These are phyloP conservation scores for Globisporangium nagaii DNA, from an alignment of 352 stramenopile species.

Conservation along the genomic window DNA sequence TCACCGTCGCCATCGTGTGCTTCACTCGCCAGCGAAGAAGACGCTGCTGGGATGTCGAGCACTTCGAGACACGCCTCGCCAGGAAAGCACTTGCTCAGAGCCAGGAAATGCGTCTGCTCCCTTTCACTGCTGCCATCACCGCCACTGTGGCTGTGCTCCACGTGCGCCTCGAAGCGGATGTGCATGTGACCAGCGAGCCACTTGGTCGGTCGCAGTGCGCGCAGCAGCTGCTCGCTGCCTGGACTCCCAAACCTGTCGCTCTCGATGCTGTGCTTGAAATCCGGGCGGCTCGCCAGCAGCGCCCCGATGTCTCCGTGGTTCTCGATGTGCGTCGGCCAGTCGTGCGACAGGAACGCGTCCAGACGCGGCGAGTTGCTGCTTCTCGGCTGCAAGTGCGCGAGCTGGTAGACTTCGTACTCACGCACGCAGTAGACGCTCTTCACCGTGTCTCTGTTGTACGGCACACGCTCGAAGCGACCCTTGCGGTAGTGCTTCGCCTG, in stretches of 20 bases:
- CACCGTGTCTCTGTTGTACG: conserved; percentile 27
- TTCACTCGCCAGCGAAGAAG: neutral
- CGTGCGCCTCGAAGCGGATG: conserved; percentile 88
- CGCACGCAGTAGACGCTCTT: conserved; percentile 89
- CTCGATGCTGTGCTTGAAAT: conserved; percentile 83
- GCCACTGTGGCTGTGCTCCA: conserved; percentile 39
- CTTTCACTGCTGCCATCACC: neutral
- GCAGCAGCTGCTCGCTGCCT: conserved; percentile 68
- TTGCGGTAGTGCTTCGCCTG: conserved; percentile 66
- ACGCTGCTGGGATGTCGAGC: conserved; percentile 27
- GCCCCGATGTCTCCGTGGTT: conserved; percentile 70
- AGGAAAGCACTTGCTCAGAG: conserved; percentile 92
- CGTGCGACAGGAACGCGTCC: conserved; percentile 91
- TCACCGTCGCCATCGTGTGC: conserved; percentile 7
- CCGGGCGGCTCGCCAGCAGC: conserved; percentile 78
- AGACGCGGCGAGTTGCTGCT: conserved; percentile 17
- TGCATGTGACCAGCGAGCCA: conserved; percentile 96
- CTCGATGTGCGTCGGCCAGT: conserved; percentile 91
- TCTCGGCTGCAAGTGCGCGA: conserved; percentile 31
- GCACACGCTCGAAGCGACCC: conserved; percentile 63
- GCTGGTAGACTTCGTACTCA: conserved; percentile 76
- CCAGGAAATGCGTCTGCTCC: conserved; percentile 83
- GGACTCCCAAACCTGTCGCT: conserved; percentile 81
- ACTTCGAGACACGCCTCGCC: conserved; percentile 83
- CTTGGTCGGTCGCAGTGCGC: conserved; percentile 67